These are phyloP conservation scores for Acer negundo DNA, from an alignment of 345 rosid genomes.

Conservation along the genomic window DNA sequence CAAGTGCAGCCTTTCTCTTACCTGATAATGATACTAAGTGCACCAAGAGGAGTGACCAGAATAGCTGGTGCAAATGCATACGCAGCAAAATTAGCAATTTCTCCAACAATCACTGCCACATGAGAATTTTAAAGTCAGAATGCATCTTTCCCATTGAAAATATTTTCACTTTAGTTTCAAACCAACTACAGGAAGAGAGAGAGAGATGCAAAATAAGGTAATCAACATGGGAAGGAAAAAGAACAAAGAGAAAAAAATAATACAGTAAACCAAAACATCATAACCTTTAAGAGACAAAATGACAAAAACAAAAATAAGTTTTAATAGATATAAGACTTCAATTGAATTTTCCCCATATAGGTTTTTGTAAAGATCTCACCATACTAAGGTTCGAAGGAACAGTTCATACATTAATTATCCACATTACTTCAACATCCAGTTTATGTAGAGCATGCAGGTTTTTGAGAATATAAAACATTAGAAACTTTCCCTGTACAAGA, in stretches of 20 bases:
- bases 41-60: conserved; percentile 95
- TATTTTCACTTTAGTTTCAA: background rate
- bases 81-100: conserved; percentile 95
- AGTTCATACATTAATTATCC: background rate
- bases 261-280: background rate
- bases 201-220: background rate
- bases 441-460: background rate
- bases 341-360: background rate
- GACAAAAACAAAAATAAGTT: background rate
- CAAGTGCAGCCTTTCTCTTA: conserved; percentile 25
- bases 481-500: background rate
- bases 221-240: background rate
- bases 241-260: background rate
- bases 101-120: conserved; percentile 86
- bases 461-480: background rate
- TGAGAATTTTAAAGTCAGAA: conserved; percentile 27
- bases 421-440: background rate
- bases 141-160: background rate
- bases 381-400: background rate
- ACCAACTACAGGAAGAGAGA: background rate
- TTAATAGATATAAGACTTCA: background rate
- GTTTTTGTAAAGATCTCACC: background rate
- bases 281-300: background rate
- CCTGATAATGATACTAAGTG: conserved; percentile 95
- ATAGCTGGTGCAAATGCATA: conserved; percentile 99